Evolutionary conservation across 2,329 filamentous ascomycete species (phyloP).

Genomic region (Botryotinia narcissicola): DNA sequence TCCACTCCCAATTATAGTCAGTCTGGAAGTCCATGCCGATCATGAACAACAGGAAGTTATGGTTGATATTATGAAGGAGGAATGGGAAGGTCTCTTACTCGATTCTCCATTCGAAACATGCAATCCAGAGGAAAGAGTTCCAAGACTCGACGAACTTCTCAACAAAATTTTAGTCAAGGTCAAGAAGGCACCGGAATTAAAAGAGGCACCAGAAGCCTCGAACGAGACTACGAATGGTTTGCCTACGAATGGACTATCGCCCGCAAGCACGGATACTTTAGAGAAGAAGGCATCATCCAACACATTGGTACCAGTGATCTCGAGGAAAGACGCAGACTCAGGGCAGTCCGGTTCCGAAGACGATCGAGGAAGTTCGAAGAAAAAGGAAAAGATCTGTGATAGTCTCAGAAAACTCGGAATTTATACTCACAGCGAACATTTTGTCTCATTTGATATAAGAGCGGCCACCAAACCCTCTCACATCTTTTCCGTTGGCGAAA

Average conservation of each 20-base stretch:
- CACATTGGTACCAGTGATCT: slow-evolving; percentile 26
- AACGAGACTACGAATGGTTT: not conserved
- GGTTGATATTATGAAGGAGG: slow-evolving; percentile 90
- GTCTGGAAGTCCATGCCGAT: slow-evolving; percentile 85
- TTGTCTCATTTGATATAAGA: slow-evolving; percentile 67
- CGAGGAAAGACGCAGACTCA: slow-evolving; percentile 31
- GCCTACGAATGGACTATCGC: slow-evolving; percentile 9
- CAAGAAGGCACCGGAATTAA: slow-evolving; percentile 49
- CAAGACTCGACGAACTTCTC: slow-evolving; percentile 67
- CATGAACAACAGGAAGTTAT: slow-evolving; percentile 83
- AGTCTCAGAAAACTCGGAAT: slow-evolving; percentile 72
- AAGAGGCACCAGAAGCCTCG: not conserved
- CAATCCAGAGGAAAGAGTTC: slow-evolving; percentile 54
- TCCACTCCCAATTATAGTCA: slow-evolving; percentile 82
- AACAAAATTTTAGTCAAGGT: slow-evolving; percentile 84
- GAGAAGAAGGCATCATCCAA: slow-evolving; percentile 21
- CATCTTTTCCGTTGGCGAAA: slow-evolving; percentile 67
- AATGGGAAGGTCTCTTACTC: slow-evolving; percentile 75
- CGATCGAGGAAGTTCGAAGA: slow-evolving; percentile 34
- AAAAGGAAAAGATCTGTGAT: slow-evolving; percentile 59
- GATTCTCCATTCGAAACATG: slow-evolving; percentile 50
- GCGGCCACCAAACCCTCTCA: slow-evolving; percentile 58
- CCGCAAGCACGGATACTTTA: not conserved
- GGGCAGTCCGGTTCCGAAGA: slow-evolving; percentile 36
- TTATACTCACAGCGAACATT: slow-evolving; percentile 84